Evolutionary conservation across 805 yeast genomes (phyloP).

Genomic region (Phaffomyces antillensis): DNA sequence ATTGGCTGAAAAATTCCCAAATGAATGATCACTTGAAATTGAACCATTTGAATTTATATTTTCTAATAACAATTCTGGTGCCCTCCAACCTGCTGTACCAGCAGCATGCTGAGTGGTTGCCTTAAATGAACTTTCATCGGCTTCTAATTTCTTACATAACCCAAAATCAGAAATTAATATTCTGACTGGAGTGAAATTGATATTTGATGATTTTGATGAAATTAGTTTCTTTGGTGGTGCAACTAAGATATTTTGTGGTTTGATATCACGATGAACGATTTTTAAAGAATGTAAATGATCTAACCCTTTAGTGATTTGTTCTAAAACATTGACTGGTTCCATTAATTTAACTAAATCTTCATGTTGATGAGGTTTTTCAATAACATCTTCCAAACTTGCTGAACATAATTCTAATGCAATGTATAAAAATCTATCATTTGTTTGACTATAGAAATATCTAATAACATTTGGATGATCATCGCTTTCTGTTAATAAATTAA

Average conservation of each 20-base stretch:
- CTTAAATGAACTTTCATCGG: constrained; percentile 87
- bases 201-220: constrained; percentile 17
- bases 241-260: constrained; percentile 88
- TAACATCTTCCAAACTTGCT: constrained; percentile 80
- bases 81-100: constrained; percentile 98
- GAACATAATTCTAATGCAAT: constrained; percentile 91
- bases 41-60: constrained; percentile 18
- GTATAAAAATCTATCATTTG: constrained; percentile 78
- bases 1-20: constrained; percentile 3
- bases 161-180: constrained; percentile 93
- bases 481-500: constrained; percentile 79
- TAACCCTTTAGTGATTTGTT: constrained; percentile 78
- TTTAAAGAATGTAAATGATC: constrained; percentile 82
- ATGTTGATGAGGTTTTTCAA: constrained; percentile 43
- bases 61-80: constrained; percentile 73
- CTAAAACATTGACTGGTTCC: constrained; percentile 48
- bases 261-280: constrained; percentile 90
- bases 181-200: constrained; percentile 42
- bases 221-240: constrained; percentile 53
- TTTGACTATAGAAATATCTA: constrained; percentile 89
- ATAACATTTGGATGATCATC: constrained; percentile 96
- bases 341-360: constrained; percentile 33
- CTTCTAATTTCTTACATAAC: constrained; percentile 82
- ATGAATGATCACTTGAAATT: constrained; percentile 19
- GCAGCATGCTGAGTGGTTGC: constrained; percentile 92